Percentiles rank a stretch among this genome's conserved stretches.
These are phyloP conservation scores for Plectosphaerella sp. DNA, from an alignment of 2,329 filamentous ascomycete species.

Conservation along the genomic window DNA sequence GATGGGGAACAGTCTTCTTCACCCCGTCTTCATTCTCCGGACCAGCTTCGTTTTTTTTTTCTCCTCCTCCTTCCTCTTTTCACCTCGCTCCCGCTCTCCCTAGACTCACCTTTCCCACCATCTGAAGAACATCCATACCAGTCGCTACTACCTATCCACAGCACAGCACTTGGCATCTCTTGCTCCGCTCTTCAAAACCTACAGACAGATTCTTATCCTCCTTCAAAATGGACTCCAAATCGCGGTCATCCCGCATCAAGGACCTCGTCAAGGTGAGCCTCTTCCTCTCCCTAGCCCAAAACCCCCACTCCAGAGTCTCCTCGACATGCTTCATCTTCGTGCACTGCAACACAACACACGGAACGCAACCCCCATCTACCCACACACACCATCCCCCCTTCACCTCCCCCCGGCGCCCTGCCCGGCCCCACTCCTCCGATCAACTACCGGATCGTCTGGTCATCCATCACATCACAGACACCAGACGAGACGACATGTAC, in stretches of 20 bases:
- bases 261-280: constrained; percentile 11
- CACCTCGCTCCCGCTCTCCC: not conserved
- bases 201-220: not conserved
- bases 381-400: not conserved
- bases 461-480: not conserved
- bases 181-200: not conserved
- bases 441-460: no score
- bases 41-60: no score
- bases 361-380: not conserved
- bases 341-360: not conserved
- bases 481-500: not conserved
- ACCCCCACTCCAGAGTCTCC: not conserved
- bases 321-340: no score
- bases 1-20: no score
- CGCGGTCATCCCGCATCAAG: constrained; percentile 10
- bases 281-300: not conserved
- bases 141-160: not conserved
- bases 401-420: not conserved
- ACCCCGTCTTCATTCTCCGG: no score
- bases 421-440: not conserved
- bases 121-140: no score
- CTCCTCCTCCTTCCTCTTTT: not conserved
- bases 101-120: no score
- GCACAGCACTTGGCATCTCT: not conserved
- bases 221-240: constrained; percentile 10